Percentiles rank a stretch among this genome's conserved stretches.
phyloP scores from a whole-genome alignment of 441 rosid genomes.

The Dalechampia spathulata region DNA sequence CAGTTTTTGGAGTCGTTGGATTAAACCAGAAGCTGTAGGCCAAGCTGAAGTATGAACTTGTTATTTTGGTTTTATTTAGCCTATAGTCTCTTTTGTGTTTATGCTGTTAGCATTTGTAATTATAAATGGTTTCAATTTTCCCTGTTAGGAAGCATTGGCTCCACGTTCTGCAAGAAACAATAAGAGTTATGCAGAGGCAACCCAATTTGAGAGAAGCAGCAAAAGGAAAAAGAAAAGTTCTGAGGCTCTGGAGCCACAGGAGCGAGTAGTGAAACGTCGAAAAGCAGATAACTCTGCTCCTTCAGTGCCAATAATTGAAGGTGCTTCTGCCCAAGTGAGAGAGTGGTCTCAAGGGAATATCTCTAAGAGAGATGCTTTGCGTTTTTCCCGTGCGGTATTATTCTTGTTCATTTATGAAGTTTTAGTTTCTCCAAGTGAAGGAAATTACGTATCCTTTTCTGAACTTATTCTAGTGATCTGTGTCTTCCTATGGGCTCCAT shows the following conservation, averaged over 20 bases:
- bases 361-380: conserved; percentile 93
- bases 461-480: too few relatives aligned
- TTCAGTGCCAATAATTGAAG: conserved; percentile 68
- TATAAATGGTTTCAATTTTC: conserved; percentile 14
- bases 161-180: conserved; percentile 96
- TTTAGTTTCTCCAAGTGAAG: too few relatives aligned
- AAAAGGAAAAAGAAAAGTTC: conserved; percentile 85
- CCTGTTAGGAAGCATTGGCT: conserved; percentile 70
- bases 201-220: conserved; percentile 54
- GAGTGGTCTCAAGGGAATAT: conserved; percentile 98
- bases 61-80: conserved; percentile 11
- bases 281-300: conserved; percentile 66
- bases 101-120: not conserved
- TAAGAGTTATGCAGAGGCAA: conserved; percentile 86
- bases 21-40: conserved; percentile 88
- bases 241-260: conserved; percentile 59
- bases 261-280: conserved; percentile 71
- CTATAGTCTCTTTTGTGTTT: not conserved
- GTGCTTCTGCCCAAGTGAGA: conserved; percentile 92
- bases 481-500: too few relatives aligned
- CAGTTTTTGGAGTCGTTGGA: conserved; percentile 99
- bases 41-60: conserved; percentile 68
- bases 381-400: conserved; percentile 89
- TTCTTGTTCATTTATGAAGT: not conserved
- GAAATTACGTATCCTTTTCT: too few relatives aligned